Base-by-base conservation (phyloP, 2,329 filamentous ascomycete species). In the Bimuria novae-zelandiae region DNA sequence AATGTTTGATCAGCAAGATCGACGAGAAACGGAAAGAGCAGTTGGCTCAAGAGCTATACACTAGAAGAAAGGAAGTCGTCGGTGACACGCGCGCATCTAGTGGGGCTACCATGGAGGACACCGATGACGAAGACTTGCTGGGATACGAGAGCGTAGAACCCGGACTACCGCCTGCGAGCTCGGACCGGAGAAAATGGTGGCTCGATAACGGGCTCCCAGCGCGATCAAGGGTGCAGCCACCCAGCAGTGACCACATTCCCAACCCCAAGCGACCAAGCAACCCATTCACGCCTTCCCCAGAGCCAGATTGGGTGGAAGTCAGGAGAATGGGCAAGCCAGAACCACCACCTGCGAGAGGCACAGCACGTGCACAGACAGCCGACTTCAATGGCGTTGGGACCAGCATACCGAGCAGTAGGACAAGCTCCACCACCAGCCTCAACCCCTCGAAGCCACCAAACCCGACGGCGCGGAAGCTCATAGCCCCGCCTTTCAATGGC, bases 141-240 rank as follows among this genome's bases (percentile, higher is more conserved):
- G 89, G 88, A 1, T 92, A 94, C 70, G 88, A 94, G 55, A 84
- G 90, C 14, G 88, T 96, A 56, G 89, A 93, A 67, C 89, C 90
- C 6, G 90, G 90, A 1, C 79, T 87, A 36, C 84, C 84, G 41
- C 82, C 84, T 39, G 82, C 84, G 33, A 86, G 83, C 69, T 84
- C 84, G 33, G 83, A 86, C 64, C 77, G 79, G 55, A 75, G 79
- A 51, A 87, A 84, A 66, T 87, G 85, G 85, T 88, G 85, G 85
- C 75, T 87, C 33, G 83, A 86, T 57, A 80, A 82, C 55, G 82
- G 84, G 48, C 84, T 89, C 60, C 87, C 90, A 48, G 92, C 89
- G 11, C 87, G 88, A 59, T 92, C 91, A 5, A 81, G 82, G 14
- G 77, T 95, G 32, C 79, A 82, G 54, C 84, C 89, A 7, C 89